These are phyloP conservation scores for Taphrina pruni DNA, from an alignment of 1,139 yeast genomes.

Conservation along the genomic window DNA sequence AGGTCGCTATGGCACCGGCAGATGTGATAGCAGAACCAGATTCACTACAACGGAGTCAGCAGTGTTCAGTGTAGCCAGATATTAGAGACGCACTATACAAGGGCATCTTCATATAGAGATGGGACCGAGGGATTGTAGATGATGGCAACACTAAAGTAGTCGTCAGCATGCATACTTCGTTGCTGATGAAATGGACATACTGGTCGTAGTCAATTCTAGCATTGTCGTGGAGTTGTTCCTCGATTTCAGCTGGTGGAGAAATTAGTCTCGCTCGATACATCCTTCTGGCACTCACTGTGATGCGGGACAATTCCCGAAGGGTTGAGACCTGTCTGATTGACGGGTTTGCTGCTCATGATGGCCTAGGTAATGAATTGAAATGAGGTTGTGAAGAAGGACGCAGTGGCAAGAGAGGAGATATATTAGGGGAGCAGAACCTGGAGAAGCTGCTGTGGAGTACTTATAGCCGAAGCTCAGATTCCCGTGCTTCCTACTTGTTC, in stretches of 20 bases:
- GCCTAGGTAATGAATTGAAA: background rate
- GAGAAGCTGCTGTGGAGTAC: constrained; percentile 22
- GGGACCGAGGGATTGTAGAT: constrained; percentile 94
- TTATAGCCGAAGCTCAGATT: constrained; percentile 1
- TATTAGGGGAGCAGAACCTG: background rate
- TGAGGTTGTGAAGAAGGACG: background rate
- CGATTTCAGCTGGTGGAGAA: constrained; percentile 32
- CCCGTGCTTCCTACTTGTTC: constrained; percentile 9
- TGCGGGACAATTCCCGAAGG: constrained; percentile 38
- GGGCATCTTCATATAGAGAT: constrained; percentile 91
- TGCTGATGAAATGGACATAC: constrained; percentile 1
- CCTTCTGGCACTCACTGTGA: constrained; percentile 24
- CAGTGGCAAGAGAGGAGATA: background rate
- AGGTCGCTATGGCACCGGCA: constrained; percentile 94
- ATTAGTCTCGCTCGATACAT: background rate
- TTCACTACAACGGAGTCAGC: constrained; percentile 55
- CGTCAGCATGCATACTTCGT: too few species aligned
- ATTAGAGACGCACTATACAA: constrained; percentile 54
- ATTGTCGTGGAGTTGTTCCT: constrained; percentile 38
- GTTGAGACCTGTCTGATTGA: constrained; percentile 41
- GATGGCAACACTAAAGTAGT: constrained; percentile 52
- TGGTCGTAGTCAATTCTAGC: constrained; percentile 40
- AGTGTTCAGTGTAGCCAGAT: background rate
- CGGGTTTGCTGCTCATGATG: constrained; percentile 30
- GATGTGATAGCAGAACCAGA: constrained; percentile 90